A percentile compares a stretch with the other conserved stretches of the same genome.
These are phyloP conservation scores for Posidonia australis DNA, from an alignment of 106 monocot species.

Conservation along the genomic window DNA sequence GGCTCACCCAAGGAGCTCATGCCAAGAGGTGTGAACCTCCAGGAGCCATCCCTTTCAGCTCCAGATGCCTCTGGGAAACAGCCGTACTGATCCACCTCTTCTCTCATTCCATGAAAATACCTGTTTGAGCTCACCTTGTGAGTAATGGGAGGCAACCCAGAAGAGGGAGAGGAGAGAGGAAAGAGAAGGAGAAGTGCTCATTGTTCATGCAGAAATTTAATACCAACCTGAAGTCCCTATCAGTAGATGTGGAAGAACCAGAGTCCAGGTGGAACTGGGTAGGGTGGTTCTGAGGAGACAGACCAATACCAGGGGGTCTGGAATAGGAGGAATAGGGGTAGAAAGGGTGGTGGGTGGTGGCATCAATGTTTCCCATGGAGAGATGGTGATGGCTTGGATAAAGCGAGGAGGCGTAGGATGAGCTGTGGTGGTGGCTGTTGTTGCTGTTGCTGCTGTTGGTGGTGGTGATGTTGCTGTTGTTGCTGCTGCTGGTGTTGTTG, in stretches of 20 bases:
- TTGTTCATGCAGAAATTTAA: no score
- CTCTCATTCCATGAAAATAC: constrained; percentile 44
- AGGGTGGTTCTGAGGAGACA: background rate
- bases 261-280: background rate
- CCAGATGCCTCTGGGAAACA: constrained; percentile 31
- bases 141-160: background rate
- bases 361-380: no score
- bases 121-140: constrained; percentile 9
- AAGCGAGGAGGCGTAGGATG: background rate
- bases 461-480: background rate
- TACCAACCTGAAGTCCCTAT: constrained; percentile 6
- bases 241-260: background rate
- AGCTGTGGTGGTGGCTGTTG: background rate
- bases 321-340: background rate
- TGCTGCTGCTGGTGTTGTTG: background rate
- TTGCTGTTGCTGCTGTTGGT: background rate
- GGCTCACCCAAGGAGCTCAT: constrained; percentile 30
- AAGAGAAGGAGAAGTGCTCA: no score
- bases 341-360: background rate
- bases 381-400: background rate
- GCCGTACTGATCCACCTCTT: constrained; percentile 31
- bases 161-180: background rate
- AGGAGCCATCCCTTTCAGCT: constrained; percentile 35
- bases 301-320: background rate
- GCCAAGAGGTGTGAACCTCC: constrained; percentile 49